Conservation (phyloP, 257 asterid genomes). For the Anisodus tanguticus region DNA sequence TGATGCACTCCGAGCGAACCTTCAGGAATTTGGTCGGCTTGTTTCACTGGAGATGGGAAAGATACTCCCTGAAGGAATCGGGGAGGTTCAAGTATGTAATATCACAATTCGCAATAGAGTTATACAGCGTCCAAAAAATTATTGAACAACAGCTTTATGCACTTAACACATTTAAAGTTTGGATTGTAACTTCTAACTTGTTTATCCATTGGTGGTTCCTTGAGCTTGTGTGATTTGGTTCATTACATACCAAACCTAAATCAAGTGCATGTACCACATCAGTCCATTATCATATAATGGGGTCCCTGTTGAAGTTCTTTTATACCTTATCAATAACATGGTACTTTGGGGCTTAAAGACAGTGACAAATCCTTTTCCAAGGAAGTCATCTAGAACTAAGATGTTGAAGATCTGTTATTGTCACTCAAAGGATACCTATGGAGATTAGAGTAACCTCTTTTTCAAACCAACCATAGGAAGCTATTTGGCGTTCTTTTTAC, state of each 20-base stretch:
- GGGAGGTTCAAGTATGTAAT: constrained; percentile 89
- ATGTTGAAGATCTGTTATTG: too few species aligned
- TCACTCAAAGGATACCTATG: too few species aligned
- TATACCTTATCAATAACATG: too few species aligned
- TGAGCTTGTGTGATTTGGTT: background rate
- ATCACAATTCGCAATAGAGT: background rate
- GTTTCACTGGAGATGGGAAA: constrained; percentile 99
- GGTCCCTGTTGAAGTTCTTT: background rate
- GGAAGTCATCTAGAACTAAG: too few species aligned
- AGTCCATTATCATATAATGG: background rate
- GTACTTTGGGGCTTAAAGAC: background rate
- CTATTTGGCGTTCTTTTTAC: too few species aligned
- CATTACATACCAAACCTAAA: background rate
- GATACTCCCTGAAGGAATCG: constrained; percentile 95
- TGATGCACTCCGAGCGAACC: constrained; percentile 86
- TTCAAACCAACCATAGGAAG: too few species aligned
- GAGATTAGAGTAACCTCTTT: too few species aligned
- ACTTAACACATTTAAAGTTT: background rate
- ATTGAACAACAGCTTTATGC: background rate
- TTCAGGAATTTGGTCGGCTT: constrained; percentile 86
- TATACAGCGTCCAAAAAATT: background rate
- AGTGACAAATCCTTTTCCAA: background rate
- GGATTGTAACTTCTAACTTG: background rate
- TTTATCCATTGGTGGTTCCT: background rate
- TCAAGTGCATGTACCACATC: background rate